phyloP scores from a whole-genome alignment of 1,284 basidiomycete species.

The Cutaneotrichosporon arboriforme region DNA sequence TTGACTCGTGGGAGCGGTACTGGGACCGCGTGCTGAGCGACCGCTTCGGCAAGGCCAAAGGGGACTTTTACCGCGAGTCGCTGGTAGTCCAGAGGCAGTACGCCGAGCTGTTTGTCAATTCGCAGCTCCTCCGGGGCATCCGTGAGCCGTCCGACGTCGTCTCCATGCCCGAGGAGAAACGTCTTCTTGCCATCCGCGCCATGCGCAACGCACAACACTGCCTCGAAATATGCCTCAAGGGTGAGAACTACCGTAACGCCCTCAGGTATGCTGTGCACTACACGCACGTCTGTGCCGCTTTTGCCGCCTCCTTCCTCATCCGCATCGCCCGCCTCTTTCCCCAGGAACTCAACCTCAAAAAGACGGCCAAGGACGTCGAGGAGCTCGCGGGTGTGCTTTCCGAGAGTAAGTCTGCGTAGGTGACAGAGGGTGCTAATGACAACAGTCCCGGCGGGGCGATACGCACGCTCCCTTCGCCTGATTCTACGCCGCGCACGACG shows the following conservation, averaged over 20 bases:
- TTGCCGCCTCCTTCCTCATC: conserved; percentile 80
- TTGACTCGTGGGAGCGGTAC: conserved; percentile 48
- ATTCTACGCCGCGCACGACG: conserved; percentile 76
- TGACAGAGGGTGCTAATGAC: background rate
- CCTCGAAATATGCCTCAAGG: conserved; percentile 44
- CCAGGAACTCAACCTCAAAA: conserved; percentile 68
- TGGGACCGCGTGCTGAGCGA: conserved; percentile 47
- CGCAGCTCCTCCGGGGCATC: conserved; percentile 45
- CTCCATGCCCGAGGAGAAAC: conserved; percentile 45
- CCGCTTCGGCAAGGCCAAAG: conserved; percentile 39
- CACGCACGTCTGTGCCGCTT: conserved; percentile 75
- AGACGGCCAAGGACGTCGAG: conserved; percentile 72
- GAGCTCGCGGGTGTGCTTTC: conserved; percentile 66
- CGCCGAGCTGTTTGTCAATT: conserved; percentile 48
- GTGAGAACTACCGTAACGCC: conserved; percentile 65
- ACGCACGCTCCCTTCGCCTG: conserved; percentile 75
- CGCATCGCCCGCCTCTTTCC: conserved; percentile 81
- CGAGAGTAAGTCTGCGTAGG: conserved; percentile 55
- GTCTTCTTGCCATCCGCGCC: conserved; percentile 44
- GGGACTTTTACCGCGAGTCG: conserved; percentile 46
- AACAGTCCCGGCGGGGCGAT: conserved; percentile 78
- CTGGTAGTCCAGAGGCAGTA: conserved; percentile 43
- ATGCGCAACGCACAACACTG: conserved; percentile 48
- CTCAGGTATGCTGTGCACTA: conserved; percentile 65
- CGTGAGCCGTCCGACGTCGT: conserved; percentile 43